A percentile compares a stretch with the other conserved stretches of the same genome.
Evolutionary conservation across 768 basidiomycete genomes (phyloP).

Genomic region (Mycena vitilis): DNA sequence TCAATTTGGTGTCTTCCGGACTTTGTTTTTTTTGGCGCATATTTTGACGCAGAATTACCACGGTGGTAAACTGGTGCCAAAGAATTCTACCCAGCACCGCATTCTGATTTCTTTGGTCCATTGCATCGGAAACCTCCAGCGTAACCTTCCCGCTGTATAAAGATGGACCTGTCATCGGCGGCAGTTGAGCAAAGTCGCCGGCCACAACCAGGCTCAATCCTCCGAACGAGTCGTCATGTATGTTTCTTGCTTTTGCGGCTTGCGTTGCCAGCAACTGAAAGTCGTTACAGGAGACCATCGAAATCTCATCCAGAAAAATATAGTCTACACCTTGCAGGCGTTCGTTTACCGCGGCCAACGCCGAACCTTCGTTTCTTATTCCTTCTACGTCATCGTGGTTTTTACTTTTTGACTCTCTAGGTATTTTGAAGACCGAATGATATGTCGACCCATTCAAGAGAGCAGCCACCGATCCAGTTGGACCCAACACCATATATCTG

Average conservation of each 20-base stretch:
- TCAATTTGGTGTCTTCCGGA: background rate
- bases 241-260: background rate
- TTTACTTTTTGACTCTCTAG: no score
- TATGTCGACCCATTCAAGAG: no score
- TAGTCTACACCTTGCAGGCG: background rate
- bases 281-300: background rate
- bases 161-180: no score
- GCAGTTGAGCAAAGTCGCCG: background rate
- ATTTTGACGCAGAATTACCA: background rate
- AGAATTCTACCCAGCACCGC: background rate
- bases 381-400: no score
- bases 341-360: background rate
- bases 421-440: no score
- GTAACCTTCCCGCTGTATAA: no score
- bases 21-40: background rate
- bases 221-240: background rate
- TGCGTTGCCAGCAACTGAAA: background rate
- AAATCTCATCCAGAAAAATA: background rate
- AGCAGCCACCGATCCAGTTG: no score
- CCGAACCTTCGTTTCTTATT: background rate
- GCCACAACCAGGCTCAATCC: background rate
- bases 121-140: background rate
- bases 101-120: background rate
- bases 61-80: background rate
- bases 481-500: no score